These are phyloP conservation scores for Adenanthera pavonina DNA, from an alignment of 306 rosid species.

Conservation along the genomic window DNA sequence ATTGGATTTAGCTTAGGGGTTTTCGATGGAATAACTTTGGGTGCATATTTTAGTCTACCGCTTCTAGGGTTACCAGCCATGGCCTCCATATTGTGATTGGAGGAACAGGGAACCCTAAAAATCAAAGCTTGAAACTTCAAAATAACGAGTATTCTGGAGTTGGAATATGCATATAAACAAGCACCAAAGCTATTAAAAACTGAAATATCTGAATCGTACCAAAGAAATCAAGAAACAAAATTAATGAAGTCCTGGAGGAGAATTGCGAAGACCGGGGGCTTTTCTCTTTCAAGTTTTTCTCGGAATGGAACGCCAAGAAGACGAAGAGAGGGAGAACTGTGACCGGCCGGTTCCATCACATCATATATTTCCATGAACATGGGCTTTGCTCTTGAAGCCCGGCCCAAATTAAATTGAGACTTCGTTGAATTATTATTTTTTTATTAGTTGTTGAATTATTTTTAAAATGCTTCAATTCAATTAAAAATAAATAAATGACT, in stretches of 20 bases:
- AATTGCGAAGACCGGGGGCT: background rate
- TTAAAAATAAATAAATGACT: too few species aligned
- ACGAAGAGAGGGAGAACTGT: too few species aligned
- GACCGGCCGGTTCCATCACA: too few species aligned
- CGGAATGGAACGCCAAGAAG: background rate
- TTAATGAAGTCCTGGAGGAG: background rate
- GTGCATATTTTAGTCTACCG: conserved; percentile 32
- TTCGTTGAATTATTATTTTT: too few species aligned
- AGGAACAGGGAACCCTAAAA: conserved; percentile 14
- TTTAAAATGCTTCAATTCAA: too few species aligned
- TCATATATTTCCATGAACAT: too few species aligned
- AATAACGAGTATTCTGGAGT: background rate
- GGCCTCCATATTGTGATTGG: conserved; percentile 40
- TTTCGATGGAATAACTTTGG: conserved; percentile 4
- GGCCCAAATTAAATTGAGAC: too few species aligned
- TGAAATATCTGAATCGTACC: background rate
- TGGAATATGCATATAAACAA: background rate
- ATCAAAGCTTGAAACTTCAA: conserved; percentile 20
- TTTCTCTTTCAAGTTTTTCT: background rate
- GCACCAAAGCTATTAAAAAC: background rate
- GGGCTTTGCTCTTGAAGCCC: too few species aligned
- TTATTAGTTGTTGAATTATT: too few species aligned
- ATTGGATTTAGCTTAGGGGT: conserved; percentile 40
- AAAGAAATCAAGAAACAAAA: background rate
- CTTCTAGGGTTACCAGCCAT: conserved; percentile 51